A percentile compares a stretch with the other conserved stretches of the same genome.
These are phyloP conservation scores for Moringa oleifera DNA, from an alignment of 345 rosid species.

Conservation along the genomic window DNA sequence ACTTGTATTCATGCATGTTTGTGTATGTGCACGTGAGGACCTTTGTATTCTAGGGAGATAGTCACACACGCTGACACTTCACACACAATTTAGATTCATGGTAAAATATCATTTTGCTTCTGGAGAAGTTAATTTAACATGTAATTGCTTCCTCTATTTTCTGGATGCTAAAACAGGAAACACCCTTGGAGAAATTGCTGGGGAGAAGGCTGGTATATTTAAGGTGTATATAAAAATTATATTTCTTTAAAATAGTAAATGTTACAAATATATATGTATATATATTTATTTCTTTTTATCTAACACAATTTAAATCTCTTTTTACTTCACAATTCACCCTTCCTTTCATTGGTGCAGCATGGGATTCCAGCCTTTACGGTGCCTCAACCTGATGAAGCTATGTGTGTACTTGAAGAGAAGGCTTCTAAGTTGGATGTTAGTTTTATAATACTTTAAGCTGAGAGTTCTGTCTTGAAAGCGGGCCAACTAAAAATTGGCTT, in stretches of 20 bases:
- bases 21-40: neutral
- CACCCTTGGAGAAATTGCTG: constrained; percentile 92
- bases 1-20: neutral
- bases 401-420: constrained; percentile 76
- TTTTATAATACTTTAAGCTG: constrained; percentile 13
- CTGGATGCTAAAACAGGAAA: constrained; percentile 52
- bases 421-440: constrained; percentile 72
- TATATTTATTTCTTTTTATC: neutral
- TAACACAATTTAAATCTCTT: neutral
- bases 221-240: constrained; percentile 50
- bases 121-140: neutral
- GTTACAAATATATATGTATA: constrained; percentile 16
- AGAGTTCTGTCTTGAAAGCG: neutral
- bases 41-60: neutral
- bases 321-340: neutral
- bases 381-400: constrained; percentile 94
- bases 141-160: constrained; percentile 16
- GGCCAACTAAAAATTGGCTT: neutral
- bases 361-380: constrained; percentile 90
- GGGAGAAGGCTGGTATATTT: constrained; percentile 96
- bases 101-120: neutral
- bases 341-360: constrained; percentile 35
- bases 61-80: neutral
- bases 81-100: neutral
- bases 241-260: constrained; percentile 9